Base-by-base conservation (phyloP, 2,329 filamentous ascomycete species). In the Aspergillus felis region DNA sequence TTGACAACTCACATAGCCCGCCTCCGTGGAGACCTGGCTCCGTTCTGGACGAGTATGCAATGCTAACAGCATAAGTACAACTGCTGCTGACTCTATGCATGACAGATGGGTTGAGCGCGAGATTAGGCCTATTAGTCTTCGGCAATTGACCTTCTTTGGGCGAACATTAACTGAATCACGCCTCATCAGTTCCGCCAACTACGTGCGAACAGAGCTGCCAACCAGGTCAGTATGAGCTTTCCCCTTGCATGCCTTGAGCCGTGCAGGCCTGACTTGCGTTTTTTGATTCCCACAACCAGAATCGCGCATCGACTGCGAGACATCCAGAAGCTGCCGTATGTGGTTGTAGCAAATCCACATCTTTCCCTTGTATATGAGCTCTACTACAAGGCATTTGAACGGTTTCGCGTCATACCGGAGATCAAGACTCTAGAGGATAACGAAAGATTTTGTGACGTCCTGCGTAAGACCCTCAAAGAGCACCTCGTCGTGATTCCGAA, bases 61-160 rank as follows among this genome's bases (percentile, higher is more conserved):
- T 54, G 22, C 38, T 22, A 17, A 7, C 44, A 38, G 17, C 35
- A 35, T 64, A 35, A 47, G 35, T 50, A 49, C 38, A 51, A 46
- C 50, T 47, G 28, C 51, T 29, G 24, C 61, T 69, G 54, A 70
- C 51, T 22, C 42, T 49, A 42, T 51, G 41, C n/a, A 5, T 54
- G 54, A 24, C 66, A 96, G 92, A 81, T 97, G 92, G 92, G 93
- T 97, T 53, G 88, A 90, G 62, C 90, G 89, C 68, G 91, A 96
- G 72, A 92, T 92, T 51, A 85, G 92, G 53, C 94, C 94, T n/a
- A 97, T 99, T 71, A 96, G 91, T 77, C 79, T 99, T 67, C 89
- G 94, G 57, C 94, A 97, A 77, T 84, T 99, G 68, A 97, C 96
- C 78, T 95, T 97, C 68, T 99, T 97, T 76, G 94, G 94, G 29